Evolutionary conservation across 2,329 filamentous ascomycete species (phyloP).

Genomic region (Penicillium sp.): DNA sequence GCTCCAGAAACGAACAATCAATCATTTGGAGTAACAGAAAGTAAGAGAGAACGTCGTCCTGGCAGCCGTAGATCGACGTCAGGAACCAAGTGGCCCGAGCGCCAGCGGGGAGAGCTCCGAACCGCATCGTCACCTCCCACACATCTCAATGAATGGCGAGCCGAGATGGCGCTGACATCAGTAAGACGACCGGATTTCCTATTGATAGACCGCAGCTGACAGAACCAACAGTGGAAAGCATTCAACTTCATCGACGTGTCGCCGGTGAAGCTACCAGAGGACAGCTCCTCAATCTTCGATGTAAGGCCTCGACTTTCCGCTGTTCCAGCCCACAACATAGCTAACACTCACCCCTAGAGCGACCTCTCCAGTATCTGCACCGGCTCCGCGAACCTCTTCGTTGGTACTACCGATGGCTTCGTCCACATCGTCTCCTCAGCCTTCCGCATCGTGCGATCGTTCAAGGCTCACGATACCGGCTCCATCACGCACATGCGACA

Average conservation of each 20-base stretch:
- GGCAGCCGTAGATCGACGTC: constrained; percentile 3
- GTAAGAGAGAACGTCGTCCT: neutral
- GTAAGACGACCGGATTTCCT: constrained; percentile 18
- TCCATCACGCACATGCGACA: constrained; percentile 90
- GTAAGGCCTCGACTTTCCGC: constrained; percentile 49
- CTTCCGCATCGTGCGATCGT: constrained; percentile 83
- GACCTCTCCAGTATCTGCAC: constrained; percentile 81
- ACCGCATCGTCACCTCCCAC: constrained; percentile 16
- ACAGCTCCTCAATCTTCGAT: constrained; percentile 74
- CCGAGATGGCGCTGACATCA: constrained; percentile 45
- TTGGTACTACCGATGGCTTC: constrained; percentile 79
- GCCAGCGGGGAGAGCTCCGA: constrained; percentile 21
- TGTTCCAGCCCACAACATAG: neutral
- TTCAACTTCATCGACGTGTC: constrained; percentile 99
- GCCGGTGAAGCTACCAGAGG: constrained; percentile 75
- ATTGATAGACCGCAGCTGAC: neutral
- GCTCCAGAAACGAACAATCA: neutral
- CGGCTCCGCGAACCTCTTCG: constrained; percentile 83
- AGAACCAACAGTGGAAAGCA: constrained; percentile 76
- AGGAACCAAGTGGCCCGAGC: constrained; percentile 15
- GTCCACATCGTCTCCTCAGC: constrained; percentile 83
- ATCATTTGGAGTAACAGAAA: too few species aligned
- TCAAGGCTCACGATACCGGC: constrained; percentile 74
- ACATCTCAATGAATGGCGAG: constrained; percentile 29
- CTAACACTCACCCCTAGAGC: constrained; percentile 36